Percentiles rank a stretch among this genome's conserved stretches.
Conservation (phyloP, 257 asterid genomes). For the Solanum lycopersicoides region DNA sequence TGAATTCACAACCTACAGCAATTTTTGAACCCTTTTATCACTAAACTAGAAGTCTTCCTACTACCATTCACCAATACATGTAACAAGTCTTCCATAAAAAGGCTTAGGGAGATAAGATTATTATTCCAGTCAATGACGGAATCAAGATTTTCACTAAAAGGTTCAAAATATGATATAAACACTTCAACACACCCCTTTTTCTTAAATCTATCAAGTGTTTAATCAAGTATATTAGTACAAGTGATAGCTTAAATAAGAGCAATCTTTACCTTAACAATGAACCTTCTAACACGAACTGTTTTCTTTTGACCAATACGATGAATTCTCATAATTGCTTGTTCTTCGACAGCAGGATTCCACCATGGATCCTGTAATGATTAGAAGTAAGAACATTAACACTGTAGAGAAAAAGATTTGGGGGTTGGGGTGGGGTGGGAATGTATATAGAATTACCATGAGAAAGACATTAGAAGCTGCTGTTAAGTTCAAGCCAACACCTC, state of each 20-base stretch:
- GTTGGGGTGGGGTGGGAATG: neutral
- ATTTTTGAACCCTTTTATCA: neutral
- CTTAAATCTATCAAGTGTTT: neutral
- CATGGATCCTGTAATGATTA: slow-evolving; percentile 59
- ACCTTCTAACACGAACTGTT: slow-evolving; percentile 70
- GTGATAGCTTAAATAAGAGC: neutral
- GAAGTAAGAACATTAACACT: neutral
- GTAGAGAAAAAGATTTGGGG: neutral
- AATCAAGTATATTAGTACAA: neutral
- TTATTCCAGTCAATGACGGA: accelerated
- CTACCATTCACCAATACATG: neutral
- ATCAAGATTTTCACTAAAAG: neutral
- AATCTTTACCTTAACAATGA: slow-evolving; percentile 59
- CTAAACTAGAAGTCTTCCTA: neutral
- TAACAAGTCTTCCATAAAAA: neutral
- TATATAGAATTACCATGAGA: slow-evolving; percentile 41
- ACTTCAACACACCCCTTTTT: neutral
- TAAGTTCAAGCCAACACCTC: slow-evolving; percentile 80
- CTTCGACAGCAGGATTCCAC: slow-evolving; percentile 98
- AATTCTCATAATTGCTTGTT: slow-evolving; percentile 86
- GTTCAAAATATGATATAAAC: neutral
- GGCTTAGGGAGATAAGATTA: neutral
- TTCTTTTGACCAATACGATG: slow-evolving; percentile 83
- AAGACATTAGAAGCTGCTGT: slow-evolving; percentile 86
- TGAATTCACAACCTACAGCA: neutral